phyloP scores from a whole-genome alignment of 2,329 filamentous ascomycete genomes.

The Nothophoma quercina region DNA sequence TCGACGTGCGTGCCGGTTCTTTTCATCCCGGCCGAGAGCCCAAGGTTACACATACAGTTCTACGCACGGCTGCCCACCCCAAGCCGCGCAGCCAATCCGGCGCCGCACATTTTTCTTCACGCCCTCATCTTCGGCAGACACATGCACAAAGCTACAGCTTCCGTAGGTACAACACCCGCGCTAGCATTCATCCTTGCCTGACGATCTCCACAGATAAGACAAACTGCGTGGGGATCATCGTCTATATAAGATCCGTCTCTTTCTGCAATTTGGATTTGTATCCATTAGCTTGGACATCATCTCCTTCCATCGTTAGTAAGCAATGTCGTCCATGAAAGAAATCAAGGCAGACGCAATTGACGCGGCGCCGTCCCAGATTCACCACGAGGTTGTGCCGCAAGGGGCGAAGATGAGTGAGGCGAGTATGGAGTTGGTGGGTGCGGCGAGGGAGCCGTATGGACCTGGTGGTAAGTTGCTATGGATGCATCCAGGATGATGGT shows the following conservation, averaged over 20 bases:
- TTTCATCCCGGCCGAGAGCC: neutral
- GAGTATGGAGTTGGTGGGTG: neutral
- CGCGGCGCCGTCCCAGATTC: slow-evolving; percentile 25
- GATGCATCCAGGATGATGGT: neutral
- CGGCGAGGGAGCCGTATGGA: slow-evolving; percentile 41
- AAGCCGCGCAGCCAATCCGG: too few species aligned
- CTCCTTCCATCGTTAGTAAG: slow-evolving; percentile 1
- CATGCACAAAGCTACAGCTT: neutral
- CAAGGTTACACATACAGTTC: neutral
- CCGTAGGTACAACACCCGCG: neutral
- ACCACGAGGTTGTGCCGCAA: slow-evolving; percentile 33
- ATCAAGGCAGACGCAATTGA: slow-evolving; percentile 30
- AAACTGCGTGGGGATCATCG: neutral
- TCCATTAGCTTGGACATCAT: slow-evolving; percentile 10
- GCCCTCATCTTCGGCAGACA: neutral
- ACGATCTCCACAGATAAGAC: neutral
- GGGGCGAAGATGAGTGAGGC: slow-evolving; percentile 13
- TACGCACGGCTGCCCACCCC: too few species aligned
- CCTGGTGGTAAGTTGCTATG: slow-evolving; percentile 34
- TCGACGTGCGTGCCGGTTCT: neutral
- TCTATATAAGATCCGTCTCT: slow-evolving; percentile 5
- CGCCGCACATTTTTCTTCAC: neutral
- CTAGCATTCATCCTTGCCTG: slow-evolving; percentile 2
- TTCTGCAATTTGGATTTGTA: neutral
- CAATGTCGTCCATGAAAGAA: slow-evolving; percentile 14